Base-by-base conservation (phyloP, 139 green algal genomes). In the Haematococcus sp. region DNA sequence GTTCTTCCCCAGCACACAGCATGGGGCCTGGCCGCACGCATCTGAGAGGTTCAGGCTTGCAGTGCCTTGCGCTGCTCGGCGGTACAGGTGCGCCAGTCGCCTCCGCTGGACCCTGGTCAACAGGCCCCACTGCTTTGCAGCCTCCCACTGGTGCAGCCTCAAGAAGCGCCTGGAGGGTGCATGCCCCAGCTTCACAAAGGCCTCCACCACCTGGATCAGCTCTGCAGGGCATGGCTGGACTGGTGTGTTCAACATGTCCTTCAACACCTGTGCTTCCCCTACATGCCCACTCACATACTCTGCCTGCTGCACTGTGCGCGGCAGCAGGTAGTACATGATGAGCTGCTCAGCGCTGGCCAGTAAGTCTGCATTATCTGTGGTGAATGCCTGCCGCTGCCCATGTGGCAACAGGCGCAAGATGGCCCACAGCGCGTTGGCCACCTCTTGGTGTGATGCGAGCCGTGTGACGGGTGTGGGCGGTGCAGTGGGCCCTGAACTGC, bases 121-220 rank as follows among this genome's bases (percentile, higher is more conserved):
- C n/a, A 34, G n/a, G 2, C n/a, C n/a, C 58, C 58, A 65, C 58
- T 65, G 58, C n/a, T 30, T 28, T 9, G 58, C 58, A n/a, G 58
- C 58, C 15, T 28, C 58, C 58, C 58, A 65, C 30, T 65, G 58
- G 58, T 65, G 58, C 11, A 65, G 25, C 11, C 30, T 28, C 58
- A 65, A n/a, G n/a, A 28, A 65, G 4, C 23, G n/a, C 28, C n/a
- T 30, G 25, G 58, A 65, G 58, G 58, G 58, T 28, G n/a, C 9
- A n/a, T 65, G 30, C n/a, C 58, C 58, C 58, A 65, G 11, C n/a
- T 16, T 9, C 30, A 30, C 58, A 65, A 65, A 65, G 25, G 58
- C 58, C 58, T 65, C n/a, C 30, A 11, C 30, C 23, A 40, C n/a
- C 25, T 65, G 58, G n/a, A 65, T 3, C 25, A 65, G 58, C 58